phyloP scores from a whole-genome alignment of 1,139 yeast genomes.

The Yamadazyma trypodendri region DNA sequence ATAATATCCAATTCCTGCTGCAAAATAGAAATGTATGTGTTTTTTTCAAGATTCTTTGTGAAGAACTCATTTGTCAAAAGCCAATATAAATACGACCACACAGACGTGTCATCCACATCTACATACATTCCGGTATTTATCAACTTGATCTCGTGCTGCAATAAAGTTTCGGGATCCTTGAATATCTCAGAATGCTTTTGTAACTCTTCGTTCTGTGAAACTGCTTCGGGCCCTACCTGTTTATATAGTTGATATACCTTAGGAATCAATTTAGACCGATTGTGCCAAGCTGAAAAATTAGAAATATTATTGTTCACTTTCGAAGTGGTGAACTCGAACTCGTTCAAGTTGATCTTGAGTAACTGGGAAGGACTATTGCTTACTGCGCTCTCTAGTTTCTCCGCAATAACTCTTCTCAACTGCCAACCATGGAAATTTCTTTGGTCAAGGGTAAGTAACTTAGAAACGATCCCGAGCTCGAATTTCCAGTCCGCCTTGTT shows the following conservation, averaged over 20 bases:
- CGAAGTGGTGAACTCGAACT: conserved; percentile 73
- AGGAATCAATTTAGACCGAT: conserved; percentile 70
- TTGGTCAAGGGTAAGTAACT: conserved; percentile 67
- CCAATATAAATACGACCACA: conserved; percentile 91
- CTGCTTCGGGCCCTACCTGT: conserved; percentile 12
- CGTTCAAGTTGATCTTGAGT: conserved; percentile 36
- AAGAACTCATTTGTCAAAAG: conserved; percentile 58
- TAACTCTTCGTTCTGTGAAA: conserved; percentile 20
- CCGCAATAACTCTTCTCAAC: conserved; percentile 73
- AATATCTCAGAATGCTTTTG: conserved; percentile 17
- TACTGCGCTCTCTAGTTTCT: conserved; percentile 28
- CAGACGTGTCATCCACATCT: conserved; percentile 91
- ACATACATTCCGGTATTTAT: conserved; percentile 85
- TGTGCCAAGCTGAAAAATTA: conserved; percentile 96
- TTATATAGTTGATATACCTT: conserved; percentile 34
- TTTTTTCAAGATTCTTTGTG: conserved; percentile 23
- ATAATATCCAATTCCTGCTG: conserved; percentile 39
- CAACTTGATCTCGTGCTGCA: conserved; percentile 61
- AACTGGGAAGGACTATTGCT: conserved; percentile 8
- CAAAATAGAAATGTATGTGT: conserved; percentile 30
- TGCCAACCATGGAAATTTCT: conserved; percentile 97
- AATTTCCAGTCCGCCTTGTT: conserved; percentile 55
- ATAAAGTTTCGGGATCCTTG: conserved; percentile 29
- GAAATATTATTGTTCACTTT: conserved; percentile 83
- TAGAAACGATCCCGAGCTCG: conserved; percentile 69